Percentiles rank a stretch among this genome's conserved stretches.
Evolutionary conservation across 2,329 filamentous ascomycete species (phyloP).

Genomic region (Xylaria hypoxylon): DNA sequence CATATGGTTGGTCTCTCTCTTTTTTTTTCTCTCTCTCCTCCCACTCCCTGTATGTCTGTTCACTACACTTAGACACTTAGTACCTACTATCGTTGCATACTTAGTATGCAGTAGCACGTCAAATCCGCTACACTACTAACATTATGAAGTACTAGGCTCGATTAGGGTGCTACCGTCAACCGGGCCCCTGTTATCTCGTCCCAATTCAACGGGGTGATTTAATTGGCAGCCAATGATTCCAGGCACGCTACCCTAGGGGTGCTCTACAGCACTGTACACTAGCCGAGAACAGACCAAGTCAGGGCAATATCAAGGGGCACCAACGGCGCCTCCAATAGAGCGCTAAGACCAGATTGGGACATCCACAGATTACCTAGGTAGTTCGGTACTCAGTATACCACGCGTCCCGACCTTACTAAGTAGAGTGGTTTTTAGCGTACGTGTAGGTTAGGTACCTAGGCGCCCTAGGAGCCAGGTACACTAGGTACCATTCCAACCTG

Average conservation of each 20-base stretch:
- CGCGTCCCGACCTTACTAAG: constrained; percentile 10
- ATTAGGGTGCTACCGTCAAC: constrained; percentile 20
- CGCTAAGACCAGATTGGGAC: constrained; percentile 26
- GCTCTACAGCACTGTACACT: constrained; percentile 8
- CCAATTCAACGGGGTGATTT: constrained; percentile 34
- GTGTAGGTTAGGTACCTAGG: neutral
- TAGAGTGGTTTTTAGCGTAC: neutral
- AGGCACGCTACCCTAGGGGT: neutral
- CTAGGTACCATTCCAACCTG: too few species aligned
- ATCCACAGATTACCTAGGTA: neutral
- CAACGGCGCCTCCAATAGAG: constrained; percentile 8
- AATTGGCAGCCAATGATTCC: constrained; percentile 33
- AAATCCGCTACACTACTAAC: constrained; percentile 21
- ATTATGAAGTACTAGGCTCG: constrained; percentile 11
- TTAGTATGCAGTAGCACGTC: constrained; percentile 23
- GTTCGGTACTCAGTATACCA: neutral
- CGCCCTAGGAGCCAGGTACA: too few species aligned
- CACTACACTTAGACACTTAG: neutral
- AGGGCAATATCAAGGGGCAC: constrained; percentile 6
- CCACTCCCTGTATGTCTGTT: neutral
- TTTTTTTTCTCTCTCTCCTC: neutral
- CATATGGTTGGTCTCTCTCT: constrained; percentile 11
- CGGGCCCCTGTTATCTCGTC: constrained; percentile 23
- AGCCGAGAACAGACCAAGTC: constrained; percentile 17
- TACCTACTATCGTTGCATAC: neutral